A percentile compares a stretch with the other conserved stretches of the same genome.
These are phyloP conservation scores for Annulohypoxylon nitens DNA, from an alignment of 495 filamentous ascomycete genomes.

Conservation along the genomic window DNA sequence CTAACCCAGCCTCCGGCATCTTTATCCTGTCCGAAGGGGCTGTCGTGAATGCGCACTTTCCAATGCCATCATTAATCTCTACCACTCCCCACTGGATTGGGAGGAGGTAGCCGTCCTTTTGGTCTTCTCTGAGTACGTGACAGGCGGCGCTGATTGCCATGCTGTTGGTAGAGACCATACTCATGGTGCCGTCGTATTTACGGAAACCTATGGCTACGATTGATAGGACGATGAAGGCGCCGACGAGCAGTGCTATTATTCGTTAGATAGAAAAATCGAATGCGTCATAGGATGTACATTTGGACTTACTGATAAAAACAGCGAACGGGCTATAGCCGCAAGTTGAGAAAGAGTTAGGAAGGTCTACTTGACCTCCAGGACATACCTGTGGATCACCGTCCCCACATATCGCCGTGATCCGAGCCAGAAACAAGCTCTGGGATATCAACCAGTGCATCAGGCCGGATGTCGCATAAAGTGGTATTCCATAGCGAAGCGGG, in stretches of 20 bases:
- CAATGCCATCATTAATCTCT: neutral
- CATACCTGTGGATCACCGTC: neutral
- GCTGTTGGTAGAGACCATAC: neutral
- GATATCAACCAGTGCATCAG: neutral
- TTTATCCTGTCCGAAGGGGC: neutral
- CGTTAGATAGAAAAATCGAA: neutral
- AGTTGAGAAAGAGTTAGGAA: slow-evolving; percentile 8
- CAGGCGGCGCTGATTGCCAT: slow-evolving; percentile 7
- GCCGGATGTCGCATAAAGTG: neutral
- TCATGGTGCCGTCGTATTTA: neutral
- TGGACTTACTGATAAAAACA: neutral
- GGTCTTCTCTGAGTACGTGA: neutral
- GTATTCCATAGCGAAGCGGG: slow-evolving; percentile 4
- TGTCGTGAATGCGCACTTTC: slow-evolving; percentile 6
- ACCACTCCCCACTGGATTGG: slow-evolving; percentile 8
- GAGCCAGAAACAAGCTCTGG: slow-evolving; percentile 5
- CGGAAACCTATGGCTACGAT: neutral
- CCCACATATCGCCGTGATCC: neutral
- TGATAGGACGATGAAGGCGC: neutral
- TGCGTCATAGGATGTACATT: neutral
- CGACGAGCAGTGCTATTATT: neutral
- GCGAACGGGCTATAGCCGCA: slow-evolving; percentile 1
- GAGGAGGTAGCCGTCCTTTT: neutral
- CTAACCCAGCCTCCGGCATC: neutral
- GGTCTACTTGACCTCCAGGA: slow-evolving; percentile 1